Evolutionary conservation across 495 filamentous ascomycete species (phyloP).

Genomic region (Penicillium chermesinum): DNA sequence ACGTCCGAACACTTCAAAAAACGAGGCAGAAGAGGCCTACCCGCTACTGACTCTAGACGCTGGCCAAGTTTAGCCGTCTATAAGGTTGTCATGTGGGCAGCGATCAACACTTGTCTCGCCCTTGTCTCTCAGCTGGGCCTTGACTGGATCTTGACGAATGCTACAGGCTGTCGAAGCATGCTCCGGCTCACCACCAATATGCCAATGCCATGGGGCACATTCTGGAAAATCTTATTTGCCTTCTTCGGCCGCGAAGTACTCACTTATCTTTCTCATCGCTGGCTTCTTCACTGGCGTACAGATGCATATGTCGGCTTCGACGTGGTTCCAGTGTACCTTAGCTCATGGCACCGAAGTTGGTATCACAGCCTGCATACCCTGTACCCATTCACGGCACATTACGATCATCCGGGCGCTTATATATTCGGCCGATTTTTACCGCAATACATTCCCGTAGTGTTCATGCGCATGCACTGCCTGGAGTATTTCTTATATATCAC

Average conservation of each 20-base stretch:
- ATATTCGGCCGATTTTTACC: not conserved
- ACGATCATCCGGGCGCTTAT: not conserved
- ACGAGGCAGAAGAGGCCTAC: not conserved
- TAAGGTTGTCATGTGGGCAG: not conserved
- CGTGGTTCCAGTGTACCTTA: not conserved
- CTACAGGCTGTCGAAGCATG: not conserved
- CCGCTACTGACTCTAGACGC: not conserved
- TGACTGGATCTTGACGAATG: not conserved
- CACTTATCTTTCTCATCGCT: not conserved
- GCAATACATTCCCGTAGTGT: not conserved
- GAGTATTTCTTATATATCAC: not conserved
- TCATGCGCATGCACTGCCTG: not conserved
- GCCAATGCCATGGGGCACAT: not conserved
- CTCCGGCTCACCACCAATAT: not conserved
- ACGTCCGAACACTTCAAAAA: not conserved
- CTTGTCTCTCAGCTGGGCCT: not conserved
- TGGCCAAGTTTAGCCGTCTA: not conserved
- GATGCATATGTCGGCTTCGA: constrained; percentile 7
- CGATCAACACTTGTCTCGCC: not conserved
- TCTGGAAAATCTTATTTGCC: not conserved
- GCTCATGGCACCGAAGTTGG: not conserved
- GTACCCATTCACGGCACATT: not conserved
- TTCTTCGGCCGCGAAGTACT: not conserved
- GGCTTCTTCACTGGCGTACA: constrained; percentile 7
- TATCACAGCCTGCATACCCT: not conserved